Evolutionary conservation across 106 monocot genomes (phyloP), one percentile per base, ranked within the genome.

Genomic region (Amphibolis antarctica): DNA sequence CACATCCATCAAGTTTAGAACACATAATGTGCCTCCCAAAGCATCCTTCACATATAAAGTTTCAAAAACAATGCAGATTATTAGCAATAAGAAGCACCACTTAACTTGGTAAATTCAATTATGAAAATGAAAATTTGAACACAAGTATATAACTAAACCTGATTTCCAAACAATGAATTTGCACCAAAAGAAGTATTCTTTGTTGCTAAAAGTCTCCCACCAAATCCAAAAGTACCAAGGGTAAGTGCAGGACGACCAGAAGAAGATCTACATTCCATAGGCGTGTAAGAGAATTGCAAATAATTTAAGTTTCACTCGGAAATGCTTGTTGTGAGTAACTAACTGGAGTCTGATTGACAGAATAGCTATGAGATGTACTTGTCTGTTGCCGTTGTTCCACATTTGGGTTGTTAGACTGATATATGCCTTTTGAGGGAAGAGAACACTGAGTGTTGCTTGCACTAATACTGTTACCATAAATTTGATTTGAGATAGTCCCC

Each of bases 141-240:
- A 18, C 15, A 46, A 42, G 10, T 66, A 53, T 53, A 46, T 20
- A 30, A 28, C 10, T 25, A 26, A 26, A 89, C 94, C 84, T 86
- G 84, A 62, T 55, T 84, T 60, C 78, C 83, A 64, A 62, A 70
- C 36, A 65, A 77, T 21, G 80, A 68, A 20, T 60, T 70, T 31
- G 79, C 27, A 44, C 64, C 52, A 52, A 5, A 63, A 0, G 63
- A 26, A 45, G 31, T 18, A 64, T 96, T 74, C 67, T 86, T 84
- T 84, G 86, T 78, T 28, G 84, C 74, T 63, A 96, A 55, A 45
- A 96, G 76, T 63, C 86, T 96, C n/a, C 94, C 96, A 53, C 96
- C 96, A 82, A 96, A 96, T 54, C 89, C 96, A 80, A 96, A 96
- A 2, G 84, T 55, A 58, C 86, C 89, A 61, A 96, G 72, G 60